A percentile compares a stretch with the other conserved stretches of the same genome.
phyloP scores from a whole-genome alignment of 179 eudicot genomes.

The Sideroxylon spinosum region DNA sequence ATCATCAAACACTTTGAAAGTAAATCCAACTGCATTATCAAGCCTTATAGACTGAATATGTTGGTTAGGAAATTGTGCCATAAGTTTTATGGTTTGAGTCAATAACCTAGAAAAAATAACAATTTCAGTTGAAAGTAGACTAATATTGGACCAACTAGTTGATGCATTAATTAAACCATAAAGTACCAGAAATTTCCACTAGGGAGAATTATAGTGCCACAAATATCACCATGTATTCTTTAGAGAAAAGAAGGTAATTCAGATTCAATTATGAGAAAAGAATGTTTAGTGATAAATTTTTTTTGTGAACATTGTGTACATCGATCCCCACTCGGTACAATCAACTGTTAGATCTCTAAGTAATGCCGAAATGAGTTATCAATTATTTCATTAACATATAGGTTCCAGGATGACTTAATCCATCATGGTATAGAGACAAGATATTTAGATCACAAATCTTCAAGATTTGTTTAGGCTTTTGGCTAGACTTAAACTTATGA shows the following conservation, averaged over 20 bases:
- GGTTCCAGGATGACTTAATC: too few species aligned
- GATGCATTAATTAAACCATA: neutral
- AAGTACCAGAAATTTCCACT: neutral
- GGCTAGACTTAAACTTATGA: too few species aligned
- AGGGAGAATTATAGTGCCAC: neutral
- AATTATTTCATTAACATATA: too few species aligned
- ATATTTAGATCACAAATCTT: too few species aligned
- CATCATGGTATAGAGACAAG: too few species aligned
- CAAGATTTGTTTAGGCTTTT: too few species aligned
- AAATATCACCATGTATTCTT: neutral
- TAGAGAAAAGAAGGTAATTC: neutral
- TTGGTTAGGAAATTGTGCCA: constrained; percentile 12
- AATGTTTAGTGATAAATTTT: too few species aligned
- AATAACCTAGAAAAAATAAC: neutral
- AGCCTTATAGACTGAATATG: constrained; percentile 10
- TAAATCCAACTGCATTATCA: constrained; percentile 14
- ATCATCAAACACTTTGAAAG: constrained; percentile 11
- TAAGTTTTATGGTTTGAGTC: neutral
- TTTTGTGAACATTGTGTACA: too few species aligned
- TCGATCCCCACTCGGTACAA: too few species aligned
- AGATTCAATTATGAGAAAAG: neutral
- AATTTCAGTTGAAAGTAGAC: neutral
- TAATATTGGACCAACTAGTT: neutral
- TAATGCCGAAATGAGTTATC: too few species aligned
- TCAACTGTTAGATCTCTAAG: too few species aligned